Conservation (phyloP, 176 grass and related monocot species). For the Microstegium vimineum region DNA sequence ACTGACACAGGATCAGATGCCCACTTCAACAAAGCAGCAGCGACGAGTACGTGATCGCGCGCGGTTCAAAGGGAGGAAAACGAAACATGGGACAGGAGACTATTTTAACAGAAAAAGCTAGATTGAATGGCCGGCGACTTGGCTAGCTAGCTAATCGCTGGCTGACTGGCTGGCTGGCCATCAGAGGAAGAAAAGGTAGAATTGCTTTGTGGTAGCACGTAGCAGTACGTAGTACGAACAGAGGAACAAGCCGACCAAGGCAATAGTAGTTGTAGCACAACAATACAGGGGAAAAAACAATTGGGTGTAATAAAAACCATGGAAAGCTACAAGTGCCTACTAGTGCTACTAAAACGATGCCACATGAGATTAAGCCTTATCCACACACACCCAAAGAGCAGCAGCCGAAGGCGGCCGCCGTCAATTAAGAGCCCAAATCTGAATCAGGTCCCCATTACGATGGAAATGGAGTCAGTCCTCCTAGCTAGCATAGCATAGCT, state of each 20-base stretch:
- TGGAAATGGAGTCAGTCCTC: constrained; percentile 4
- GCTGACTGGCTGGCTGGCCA: neutral
- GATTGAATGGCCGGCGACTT: neutral
- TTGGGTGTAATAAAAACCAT: neutral
- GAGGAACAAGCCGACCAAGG: neutral
- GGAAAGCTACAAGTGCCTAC: constrained; percentile 13
- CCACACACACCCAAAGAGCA: neutral
- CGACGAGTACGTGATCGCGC: constrained; percentile 7
- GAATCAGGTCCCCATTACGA: constrained; percentile 18
- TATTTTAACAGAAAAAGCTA: neutral
- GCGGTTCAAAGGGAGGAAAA: neutral
- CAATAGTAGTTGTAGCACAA: neutral
- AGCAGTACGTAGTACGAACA: neutral
- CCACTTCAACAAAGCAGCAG: constrained; percentile 1
- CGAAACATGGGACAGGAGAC: neutral
- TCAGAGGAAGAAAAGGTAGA: neutral
- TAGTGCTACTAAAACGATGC: neutral
- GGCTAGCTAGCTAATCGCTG: neutral
- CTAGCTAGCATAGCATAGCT: no score
- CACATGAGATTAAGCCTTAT: constrained; percentile 18
- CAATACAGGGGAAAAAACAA: neutral
- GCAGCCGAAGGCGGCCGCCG: neutral
- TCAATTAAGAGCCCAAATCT: neutral
- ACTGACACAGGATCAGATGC: constrained; percentile 30
- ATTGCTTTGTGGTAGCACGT: neutral